These are phyloP conservation scores for Yarrowia sp. DNA, from an alignment of 805 yeast species.

Conservation along the genomic window DNA sequence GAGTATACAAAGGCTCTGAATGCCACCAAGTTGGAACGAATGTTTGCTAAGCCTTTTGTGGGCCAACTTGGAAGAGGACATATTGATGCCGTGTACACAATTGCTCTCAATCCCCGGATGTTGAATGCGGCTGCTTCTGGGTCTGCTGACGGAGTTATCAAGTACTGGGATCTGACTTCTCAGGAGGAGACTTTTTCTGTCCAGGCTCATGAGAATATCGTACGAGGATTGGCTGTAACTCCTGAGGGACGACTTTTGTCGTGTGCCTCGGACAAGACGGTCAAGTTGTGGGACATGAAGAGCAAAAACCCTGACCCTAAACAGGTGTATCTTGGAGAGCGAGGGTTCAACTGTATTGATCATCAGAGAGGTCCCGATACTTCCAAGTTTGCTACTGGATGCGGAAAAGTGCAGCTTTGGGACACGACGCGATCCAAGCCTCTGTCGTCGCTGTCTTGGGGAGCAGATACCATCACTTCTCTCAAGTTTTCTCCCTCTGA, in stretches of 20 bases:
- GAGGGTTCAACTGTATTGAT: slow-evolving; percentile 79
- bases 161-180: slow-evolving; percentile 87
- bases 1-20: slow-evolving; percentile 92
- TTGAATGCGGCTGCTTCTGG: slow-evolving; percentile 83
- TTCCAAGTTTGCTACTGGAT: slow-evolving; percentile 79
- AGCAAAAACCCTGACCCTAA: slow-evolving; percentile 52
- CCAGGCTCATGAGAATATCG: slow-evolving; percentile 87
- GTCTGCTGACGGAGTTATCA: slow-evolving; percentile 91
- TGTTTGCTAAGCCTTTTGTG: slow-evolving; percentile 96
- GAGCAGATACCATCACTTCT: slow-evolving; percentile 81
- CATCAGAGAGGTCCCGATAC: slow-evolving; percentile 68
- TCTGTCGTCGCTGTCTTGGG: slow-evolving; percentile 82
- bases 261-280: slow-evolving; percentile 86
- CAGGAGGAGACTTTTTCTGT: slow-evolving; percentile 71
- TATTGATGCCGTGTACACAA: slow-evolving; percentile 84
- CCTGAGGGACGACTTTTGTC: slow-evolving; percentile 63
- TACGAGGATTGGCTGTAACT: slow-evolving; percentile 77
- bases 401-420: slow-evolving; percentile 89
- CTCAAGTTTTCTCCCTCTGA: slow-evolving; percentile 90
- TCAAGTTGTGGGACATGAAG: slow-evolving; percentile 82
- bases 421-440: slow-evolving; percentile 78
- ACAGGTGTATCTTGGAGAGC: slow-evolving; percentile 79
- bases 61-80: slow-evolving; percentile 96
- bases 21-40: slow-evolving; percentile 91
- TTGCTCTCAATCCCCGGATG: slow-evolving; percentile 71